Evolutionary conservation across 1,139 yeast genomes (phyloP).

Genomic region (Yamadazyma pseudoaaseri): DNA sequence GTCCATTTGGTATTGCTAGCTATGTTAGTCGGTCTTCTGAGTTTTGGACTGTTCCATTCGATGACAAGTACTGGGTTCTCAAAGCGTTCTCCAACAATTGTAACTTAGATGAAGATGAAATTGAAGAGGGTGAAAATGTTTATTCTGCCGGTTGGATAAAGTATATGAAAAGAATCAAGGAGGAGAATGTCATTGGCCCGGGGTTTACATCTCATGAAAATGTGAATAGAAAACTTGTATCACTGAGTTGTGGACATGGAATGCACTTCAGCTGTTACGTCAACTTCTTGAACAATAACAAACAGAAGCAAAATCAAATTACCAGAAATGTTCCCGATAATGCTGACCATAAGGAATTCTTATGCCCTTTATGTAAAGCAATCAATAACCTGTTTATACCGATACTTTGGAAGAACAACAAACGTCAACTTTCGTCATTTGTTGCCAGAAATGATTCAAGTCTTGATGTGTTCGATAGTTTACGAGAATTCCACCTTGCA

Average conservation of each 20-base stretch:
- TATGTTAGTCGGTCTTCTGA: constrained; percentile 60
- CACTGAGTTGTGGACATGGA: constrained; percentile 92
- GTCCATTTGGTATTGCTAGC: constrained; percentile 74
- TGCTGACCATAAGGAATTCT: constrained; percentile 64
- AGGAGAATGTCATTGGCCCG: constrained; percentile 59
- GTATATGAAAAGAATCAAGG: constrained; percentile 35
- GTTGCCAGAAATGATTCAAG: constrained; percentile 3
- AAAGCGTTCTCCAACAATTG: constrained; percentile 58
- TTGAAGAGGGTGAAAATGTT: constrained; percentile 20
- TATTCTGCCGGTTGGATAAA: constrained; percentile 33
- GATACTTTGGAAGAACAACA: constrained; percentile 49
- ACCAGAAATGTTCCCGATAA: constrained; percentile 83
- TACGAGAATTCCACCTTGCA: constrained; percentile 16
- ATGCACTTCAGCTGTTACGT: constrained; percentile 81
- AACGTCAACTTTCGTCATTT: constrained; percentile 26
- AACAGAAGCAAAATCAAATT: constrained; percentile 64
- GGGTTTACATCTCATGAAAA: constrained; percentile 53
- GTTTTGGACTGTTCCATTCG: constrained; percentile 63
- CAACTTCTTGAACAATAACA: constrained; percentile 51
- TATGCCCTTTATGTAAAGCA: constrained; percentile 91
- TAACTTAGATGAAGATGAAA: constrained; percentile 47
- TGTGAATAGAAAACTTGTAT: constrained; percentile 50
- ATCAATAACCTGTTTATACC: constrained; percentile 85
- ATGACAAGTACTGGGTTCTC: constrained; percentile 62
- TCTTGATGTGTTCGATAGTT: constrained; percentile 14